Evolutionary conservation across 768 basidiomycete genomes (phyloP), one percentile per base, ranked within the genome.

Genomic region (Hygrophoropsis aurantiaca): DNA sequence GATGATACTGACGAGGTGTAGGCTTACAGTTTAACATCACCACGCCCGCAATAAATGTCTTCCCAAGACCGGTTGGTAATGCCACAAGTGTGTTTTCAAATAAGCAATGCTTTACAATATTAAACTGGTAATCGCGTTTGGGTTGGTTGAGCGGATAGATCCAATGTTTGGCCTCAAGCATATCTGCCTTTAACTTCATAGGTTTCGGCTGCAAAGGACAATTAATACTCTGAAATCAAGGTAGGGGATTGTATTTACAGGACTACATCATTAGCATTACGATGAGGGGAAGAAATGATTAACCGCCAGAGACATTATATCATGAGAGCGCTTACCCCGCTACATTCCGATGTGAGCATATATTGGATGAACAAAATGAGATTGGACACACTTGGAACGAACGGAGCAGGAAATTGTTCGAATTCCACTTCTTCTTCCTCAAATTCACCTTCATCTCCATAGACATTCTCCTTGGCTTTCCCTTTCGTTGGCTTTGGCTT

Each of bases 1-100:
- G 19, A 15, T 32, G 18, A 44, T 20, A 34, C 45, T 6, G 42
- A 34, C 19, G 42, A n/a, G 23, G n/a, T n/a, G n/a, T n/a, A 15
- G 33, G 59, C 78, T 58, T 57, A 92, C 92, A 95, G 59, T 94
- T 95, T 23, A 94, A 70, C 95, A 99, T 97, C 18, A 99, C 80
- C 2, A 91, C 92, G 1, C 95, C 94, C 3, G 97, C 97, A 50
- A 99, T 88, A 58, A 99, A 98, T 0, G 97, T 99, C 70, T 99
- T 99, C 13, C 97, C 97, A 11, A 98, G 72, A 37, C 97, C 97
- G 0, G 97, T 99, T 2, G 97, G 97, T 11, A 99, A 71, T 0
- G 94, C 88, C 23, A 97, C 94, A 7, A 99, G 79, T 6, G 91
- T 90, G 60, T 99, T 98, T 20, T 97, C 89, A 58, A 89, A 92